Conservation (phyloP, 176 grass and related monocot species). For the Carex kokanica region DNA sequence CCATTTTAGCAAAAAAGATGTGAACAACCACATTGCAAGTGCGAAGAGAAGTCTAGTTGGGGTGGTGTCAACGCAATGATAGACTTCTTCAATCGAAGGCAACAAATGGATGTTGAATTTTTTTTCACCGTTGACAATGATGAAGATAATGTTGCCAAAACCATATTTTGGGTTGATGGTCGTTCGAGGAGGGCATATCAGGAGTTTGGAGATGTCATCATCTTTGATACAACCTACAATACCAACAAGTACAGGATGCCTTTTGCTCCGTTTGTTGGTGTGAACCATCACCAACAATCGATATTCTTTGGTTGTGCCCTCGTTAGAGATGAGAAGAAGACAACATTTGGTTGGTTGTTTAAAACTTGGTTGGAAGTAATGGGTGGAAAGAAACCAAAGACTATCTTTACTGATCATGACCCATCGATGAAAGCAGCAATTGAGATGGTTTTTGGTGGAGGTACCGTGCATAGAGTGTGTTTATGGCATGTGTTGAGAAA, state of each 20-base stretch:
- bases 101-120: neutral
- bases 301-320: neutral
- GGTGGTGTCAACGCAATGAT: neutral
- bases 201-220: neutral
- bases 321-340: neutral
- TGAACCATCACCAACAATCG: neutral
- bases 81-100: neutral
- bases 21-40: neutral
- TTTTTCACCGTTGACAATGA: neutral
- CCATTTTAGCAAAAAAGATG: neutral
- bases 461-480: neutral
- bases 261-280: neutral
- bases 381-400: neutral
- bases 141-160: fast-evolving
- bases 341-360: conserved; percentile 3
- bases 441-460: neutral
- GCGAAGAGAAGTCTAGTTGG: neutral
- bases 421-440: neutral
- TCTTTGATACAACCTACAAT: conserved; percentile 16
- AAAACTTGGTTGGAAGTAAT: conserved; percentile 2
- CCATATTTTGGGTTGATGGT: conserved; percentile 12
- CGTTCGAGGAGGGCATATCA: neutral
- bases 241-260: neutral
- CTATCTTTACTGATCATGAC: conserved; percentile 14
- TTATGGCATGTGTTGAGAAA: conserved; percentile 5